phyloP scores from a whole-genome alignment of 2,329 filamentous ascomycete genomes.

The Aspergillus arachidicola region DNA sequence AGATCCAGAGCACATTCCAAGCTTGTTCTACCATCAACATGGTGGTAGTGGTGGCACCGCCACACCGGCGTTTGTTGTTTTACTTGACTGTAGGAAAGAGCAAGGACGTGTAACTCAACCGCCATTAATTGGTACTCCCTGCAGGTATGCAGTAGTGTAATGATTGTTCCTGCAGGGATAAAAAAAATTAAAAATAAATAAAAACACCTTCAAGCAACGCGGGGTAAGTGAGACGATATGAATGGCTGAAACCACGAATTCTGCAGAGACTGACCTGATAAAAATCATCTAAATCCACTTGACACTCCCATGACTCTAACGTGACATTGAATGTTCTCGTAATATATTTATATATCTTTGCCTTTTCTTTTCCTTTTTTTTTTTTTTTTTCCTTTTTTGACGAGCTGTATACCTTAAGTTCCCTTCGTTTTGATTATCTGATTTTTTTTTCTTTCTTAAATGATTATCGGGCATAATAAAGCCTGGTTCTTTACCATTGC shows the following conservation, averaged over 20 bases:
- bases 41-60: not conserved
- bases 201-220: not conserved
- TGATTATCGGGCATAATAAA: not conserved
- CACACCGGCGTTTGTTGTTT: not conserved
- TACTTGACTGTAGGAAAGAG: not conserved
- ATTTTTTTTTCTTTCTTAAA: not conserved
- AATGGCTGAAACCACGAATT: slow-evolving; percentile 2
- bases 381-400: not conserved
- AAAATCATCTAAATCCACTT: not conserved
- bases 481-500: not conserved
- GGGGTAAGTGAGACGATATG: slow-evolving; percentile 1
- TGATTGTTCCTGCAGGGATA: slow-evolving; percentile 7
- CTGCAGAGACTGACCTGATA: not conserved
- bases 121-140: not conserved
- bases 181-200: not conserved
- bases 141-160: slow-evolving; percentile 2
- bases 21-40: not conserved
- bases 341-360: not conserved
- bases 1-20: not conserved
- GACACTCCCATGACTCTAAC: not conserved
- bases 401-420: not conserved
- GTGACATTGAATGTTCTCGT: not conserved
- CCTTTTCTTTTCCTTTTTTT: not conserved
- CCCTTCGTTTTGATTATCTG: not conserved
- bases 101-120: not conserved